These are phyloP conservation scores for Phytophthora sp. DNA, from an alignment of 352 stramenopile genomes.

Conservation along the genomic window DNA sequence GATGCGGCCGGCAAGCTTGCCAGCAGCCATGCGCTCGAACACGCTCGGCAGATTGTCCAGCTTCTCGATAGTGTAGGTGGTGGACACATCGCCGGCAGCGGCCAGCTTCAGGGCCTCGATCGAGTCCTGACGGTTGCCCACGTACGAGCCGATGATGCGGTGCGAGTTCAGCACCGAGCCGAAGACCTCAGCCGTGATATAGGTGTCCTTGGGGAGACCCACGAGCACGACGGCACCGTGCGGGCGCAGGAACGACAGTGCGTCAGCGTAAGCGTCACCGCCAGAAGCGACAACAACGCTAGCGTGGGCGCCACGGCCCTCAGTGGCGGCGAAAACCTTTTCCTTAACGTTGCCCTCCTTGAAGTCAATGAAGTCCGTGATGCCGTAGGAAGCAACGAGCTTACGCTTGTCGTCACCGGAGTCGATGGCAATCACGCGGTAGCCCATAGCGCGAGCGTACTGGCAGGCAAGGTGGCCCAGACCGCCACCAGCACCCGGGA, in stretches of 20 bases:
- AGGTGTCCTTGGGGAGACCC: constrained; percentile 60
- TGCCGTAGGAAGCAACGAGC: constrained; percentile 61
- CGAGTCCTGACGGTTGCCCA: constrained; percentile 62
- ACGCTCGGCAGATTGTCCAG: constrained; percentile 43
- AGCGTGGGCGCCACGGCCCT: constrained; percentile 57
- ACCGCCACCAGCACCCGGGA: constrained; percentile 68
- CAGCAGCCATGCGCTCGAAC: constrained; percentile 51
- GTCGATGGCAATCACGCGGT: constrained; percentile 76
- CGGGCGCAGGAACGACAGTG: constrained; percentile 62
- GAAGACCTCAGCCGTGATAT: constrained; percentile 44
- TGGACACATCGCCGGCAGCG: constrained; percentile 45
- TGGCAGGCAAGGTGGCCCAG: constrained; percentile 85
- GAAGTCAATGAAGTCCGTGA: constrained; percentile 71
- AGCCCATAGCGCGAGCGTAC: constrained; percentile 70
- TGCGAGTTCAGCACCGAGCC: constrained; percentile 47
- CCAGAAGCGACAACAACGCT: constrained; percentile 76
- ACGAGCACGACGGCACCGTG: constrained; percentile 73
- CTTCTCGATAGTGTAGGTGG: constrained; percentile 42
- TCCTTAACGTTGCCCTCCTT: constrained; percentile 55
- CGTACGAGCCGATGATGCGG: constrained; percentile 59
- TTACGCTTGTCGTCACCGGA: constrained; percentile 62
- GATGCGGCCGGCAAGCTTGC: constrained; percentile 49
- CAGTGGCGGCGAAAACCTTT: constrained; percentile 45
- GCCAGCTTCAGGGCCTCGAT: constrained; percentile 62
- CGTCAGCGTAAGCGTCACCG: constrained; percentile 51